Base-by-base conservation (phyloP, 805 yeast genomes). In the Candida xyloterini region DNA sequence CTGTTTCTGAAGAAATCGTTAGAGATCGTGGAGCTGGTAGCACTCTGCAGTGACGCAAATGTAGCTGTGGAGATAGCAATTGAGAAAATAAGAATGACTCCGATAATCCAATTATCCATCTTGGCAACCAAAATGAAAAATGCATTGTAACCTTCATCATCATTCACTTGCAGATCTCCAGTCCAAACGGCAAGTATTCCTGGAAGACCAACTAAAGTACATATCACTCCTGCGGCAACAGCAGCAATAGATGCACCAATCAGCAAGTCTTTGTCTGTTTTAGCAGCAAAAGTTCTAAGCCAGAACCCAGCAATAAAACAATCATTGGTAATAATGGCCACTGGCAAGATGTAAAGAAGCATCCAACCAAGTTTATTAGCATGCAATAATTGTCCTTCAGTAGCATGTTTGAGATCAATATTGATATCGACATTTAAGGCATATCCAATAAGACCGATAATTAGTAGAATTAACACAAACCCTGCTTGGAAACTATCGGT, bases 101-200 rank as follows among this genome's bases (percentile, higher is more conserved):
- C 96, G 50, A 83, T 74, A 8, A 89, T 78, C 96, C 97, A 89
- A 13, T 76, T 72, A 5, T 95, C 91, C 80, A 89, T 77, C 42
- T 78, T 68, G 13, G 78, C 67, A 44, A 90, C 66, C 44, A 90
- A 68, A 46, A 83, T 66, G 66, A 77, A 90, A 51, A 90, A 83
- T 0, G 93, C 84, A 47, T 79, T 75, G 31, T 71, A 70, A 1
- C 93, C 84, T 27, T 74, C 69, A 3, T 64, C 75, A 52, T 76
- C 81, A 30, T 60, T 62, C 18, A 75, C 73, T 7, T 68, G 62
- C 43, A 80, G 59, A 50, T 75, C 76, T 1, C 91, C 91, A 0
- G 90, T 77, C 97, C 97, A 90, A 14, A 87, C 96, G 3, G 95
- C 96, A 34, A 89, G 60, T 47, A 90, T 72, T 9, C 97, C 97